Evolutionary conservation across 164 flowering plant genomes (phyloP), one percentile per base, ranked within the genome.

Genomic region (Nymphaea colorata): DNA sequence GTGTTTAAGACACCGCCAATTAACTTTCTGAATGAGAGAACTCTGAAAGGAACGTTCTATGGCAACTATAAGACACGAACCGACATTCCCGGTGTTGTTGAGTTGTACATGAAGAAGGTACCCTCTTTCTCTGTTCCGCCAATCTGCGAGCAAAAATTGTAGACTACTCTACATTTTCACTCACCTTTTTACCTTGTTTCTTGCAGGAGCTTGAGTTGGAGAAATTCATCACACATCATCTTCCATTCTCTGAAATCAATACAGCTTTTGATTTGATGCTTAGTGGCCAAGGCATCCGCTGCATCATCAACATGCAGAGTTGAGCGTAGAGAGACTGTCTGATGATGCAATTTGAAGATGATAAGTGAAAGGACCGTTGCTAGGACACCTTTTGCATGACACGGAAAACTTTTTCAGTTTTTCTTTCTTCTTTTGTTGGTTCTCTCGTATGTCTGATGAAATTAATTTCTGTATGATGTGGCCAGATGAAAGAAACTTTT

Each of bases 51-150:
- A 10, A 87, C 93, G 41, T 86, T 86, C 76, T 89, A 83, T 51
- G 91, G 91, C 3, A 87, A 86, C 78, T 85, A 80, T 77, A 89
- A 85, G 69, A 87, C 91, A 0, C 79, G 82, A 6, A 44, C 88
- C 3, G 93, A 86, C 69, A 74, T 90, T 72, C 89, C 96, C 14
- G 65, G 74, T 0, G 86, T 86, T 1, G 93, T 90, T 4, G 89
- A 90, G 25, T 79, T 76, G 65, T 86, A 86, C 81, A 82, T 90
- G 93, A 87, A 79, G 68, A 89, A 89, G 86, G 91, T 88, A 67
- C 3, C 10, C 7, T 55, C 59, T 8, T 55, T 62, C 18, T 18
- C 64, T 62, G 36, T 25, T 25, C 36, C 1, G 36, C 36, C 36
- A 25, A 25, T 25, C 36, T 25, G 36, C 36, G 36, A 25, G 36